Conservation (phyloP, 192 early-diverging fungal genomes). For the Coemansia sp. region DNA sequence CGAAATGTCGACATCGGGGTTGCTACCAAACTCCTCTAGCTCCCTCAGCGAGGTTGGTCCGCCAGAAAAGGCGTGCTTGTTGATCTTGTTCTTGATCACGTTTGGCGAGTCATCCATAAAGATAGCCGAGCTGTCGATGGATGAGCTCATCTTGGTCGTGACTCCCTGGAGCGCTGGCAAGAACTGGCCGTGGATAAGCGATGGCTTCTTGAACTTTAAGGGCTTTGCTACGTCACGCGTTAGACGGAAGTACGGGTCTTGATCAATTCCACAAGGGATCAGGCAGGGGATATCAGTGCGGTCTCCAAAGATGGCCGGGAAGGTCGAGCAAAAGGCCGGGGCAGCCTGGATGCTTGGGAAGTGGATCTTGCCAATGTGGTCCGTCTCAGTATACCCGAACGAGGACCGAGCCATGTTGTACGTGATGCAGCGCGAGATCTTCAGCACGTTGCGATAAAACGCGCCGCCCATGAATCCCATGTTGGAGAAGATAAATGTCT, state of each 20-base stretch:
- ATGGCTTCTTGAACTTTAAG: slow-evolving; percentile 95
- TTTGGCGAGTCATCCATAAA: slow-evolving; percentile 87
- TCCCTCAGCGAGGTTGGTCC: slow-evolving; percentile 84
- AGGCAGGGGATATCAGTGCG: slow-evolving; percentile 90
- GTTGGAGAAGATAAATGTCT: slow-evolving; percentile 97
- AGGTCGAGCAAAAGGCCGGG: slow-evolving; percentile 91
- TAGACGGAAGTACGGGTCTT: slow-evolving; percentile 98
- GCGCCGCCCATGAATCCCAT: slow-evolving; percentile 85
- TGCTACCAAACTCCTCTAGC: slow-evolving; percentile 78
- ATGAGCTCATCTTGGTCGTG: slow-evolving; percentile 94
- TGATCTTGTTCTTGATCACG: slow-evolving; percentile 99
- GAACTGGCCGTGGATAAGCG: slow-evolving; percentile 91
- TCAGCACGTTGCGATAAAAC: slow-evolving; percentile 92
- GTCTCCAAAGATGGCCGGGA: slow-evolving; percentile 93
- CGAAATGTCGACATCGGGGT: slow-evolving; percentile 92
- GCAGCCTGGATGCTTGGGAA: slow-evolving; percentile 94
- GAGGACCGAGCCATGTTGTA: slow-evolving; percentile 75
- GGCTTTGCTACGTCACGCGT: slow-evolving; percentile 90
- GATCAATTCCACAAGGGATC: slow-evolving; percentile 98
- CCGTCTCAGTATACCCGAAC: slow-evolving; percentile 90
- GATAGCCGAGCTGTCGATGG: slow-evolving; percentile 83
- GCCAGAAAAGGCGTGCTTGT: slow-evolving; percentile 91
- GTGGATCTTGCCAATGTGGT: slow-evolving; percentile 89
- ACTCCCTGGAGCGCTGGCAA: slow-evolving; percentile 92
- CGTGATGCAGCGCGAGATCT: slow-evolving; percentile 86